Base-by-base conservation (phyloP, 805 yeast genomes). In the Vanderwaltozyma verrucispora region DNA sequence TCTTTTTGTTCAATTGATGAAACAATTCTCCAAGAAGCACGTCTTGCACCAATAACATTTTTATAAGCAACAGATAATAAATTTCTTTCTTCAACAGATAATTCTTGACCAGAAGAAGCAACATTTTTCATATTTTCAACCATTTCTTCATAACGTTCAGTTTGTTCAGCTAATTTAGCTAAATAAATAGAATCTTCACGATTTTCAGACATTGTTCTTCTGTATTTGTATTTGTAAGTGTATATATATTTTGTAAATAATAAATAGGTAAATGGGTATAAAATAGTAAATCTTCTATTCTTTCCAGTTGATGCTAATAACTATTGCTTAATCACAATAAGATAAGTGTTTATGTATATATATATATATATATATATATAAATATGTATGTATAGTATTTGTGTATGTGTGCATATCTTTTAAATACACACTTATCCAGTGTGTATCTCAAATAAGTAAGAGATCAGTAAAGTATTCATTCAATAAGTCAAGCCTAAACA, bases 21-120 rank as follows among this genome's bases (percentile, higher is more conserved):
- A 36, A 89, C 95, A 60, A 92, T 87, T 77, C 98, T 83, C 97
- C 97, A 92, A 32, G 96, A 85, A 41, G 98, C 97, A 71, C 98
- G 88, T 59, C 97, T 87, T 42, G 97, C 95, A 60, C 98, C 98
- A 66, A 89, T 88, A 40, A 89, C 97, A 61, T 89, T 89, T 69
- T 89, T 89, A 75, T 89, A 89, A 45, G 98, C 98, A 53, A 92
- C 97, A 25, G 96, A 85, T 55, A 89, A 75, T 51, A 89, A 74
- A 69, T 92, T 92, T 67, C 98, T 87, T 72, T 89, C 97, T 70
- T 92, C 97, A 49, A 89, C 95, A 35, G 94, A 80, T 51, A 89
- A 72, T 65, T 89, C 97, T 67, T 84, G 87, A 45, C 95, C 95
- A 32, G 94, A 77, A 30, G 94, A 81, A 53, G 96, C 97, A 58